Evolutionary conservation across 768 basidiomycete genomes (phyloP), one percentile per base, ranked within the genome.

Genomic region (Agaricus subrufescens): DNA sequence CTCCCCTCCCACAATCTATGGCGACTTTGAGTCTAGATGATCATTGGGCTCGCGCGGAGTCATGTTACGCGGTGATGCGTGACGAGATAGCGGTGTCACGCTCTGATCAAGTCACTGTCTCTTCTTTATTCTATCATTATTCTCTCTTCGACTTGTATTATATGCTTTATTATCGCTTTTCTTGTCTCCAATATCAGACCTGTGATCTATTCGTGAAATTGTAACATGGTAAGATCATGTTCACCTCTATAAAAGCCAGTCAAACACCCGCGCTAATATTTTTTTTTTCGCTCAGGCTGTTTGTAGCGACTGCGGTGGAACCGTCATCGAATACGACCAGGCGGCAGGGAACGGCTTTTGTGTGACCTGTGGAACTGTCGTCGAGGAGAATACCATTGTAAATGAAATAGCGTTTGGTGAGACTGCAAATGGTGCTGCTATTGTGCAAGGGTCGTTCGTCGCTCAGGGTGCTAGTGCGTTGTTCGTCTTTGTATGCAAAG

Each of bases 351-450:
- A 90, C 60, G 89, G 89, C 4, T 89, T 92, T 66, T 95, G 93
- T 62, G 81, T 88, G 1, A 75, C 81, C 61, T 98, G 95, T 63
- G 93, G 92, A 46, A 89, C 87, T 6, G 94, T 98, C 15, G 77
- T 96, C 9, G 93, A 96, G 71, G 92, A 97, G 70, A 94, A 93
- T 65, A 84, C 88, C 2, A 94, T 98, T 58, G 92, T 98, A 9
- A 90, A 87, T 60, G 97, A 99, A 67, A 84, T 99, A 54, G 85
- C 86, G 1, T 99, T 99, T 62, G 93, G 94, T n/a, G 97, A 99
- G 76, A 89, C 90, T 3, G 82, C 88, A 10, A 80, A 82, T 29
- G 97, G 97, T 26, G 92, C 94, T 4, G 95, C 96, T 1, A 91
- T 98, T 78, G 95, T 97, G 1, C 90, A 95, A 65, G 97, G 97